Evolutionary conservation across 306 rosid species (phyloP).

Genomic region (Quercus dentata): DNA sequence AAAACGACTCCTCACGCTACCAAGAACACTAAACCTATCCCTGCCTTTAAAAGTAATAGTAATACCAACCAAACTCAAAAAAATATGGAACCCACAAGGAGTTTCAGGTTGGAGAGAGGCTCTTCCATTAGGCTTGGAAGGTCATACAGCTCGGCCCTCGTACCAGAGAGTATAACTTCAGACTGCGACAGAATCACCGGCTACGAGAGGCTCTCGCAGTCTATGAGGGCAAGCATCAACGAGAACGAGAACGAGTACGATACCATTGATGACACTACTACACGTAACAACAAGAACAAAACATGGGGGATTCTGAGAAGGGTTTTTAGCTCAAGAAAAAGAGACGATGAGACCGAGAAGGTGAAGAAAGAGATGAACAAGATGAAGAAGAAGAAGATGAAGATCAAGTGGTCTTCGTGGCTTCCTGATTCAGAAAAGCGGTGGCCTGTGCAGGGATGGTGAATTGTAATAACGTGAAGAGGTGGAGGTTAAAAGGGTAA

Average conservation of each 20-base stretch:
- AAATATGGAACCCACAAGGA: slow-evolving; percentile 31
- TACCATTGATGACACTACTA: no score
- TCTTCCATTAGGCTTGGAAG: neutral
- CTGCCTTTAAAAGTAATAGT: no score
- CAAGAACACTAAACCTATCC: no score
- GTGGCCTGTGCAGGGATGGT: slow-evolving; percentile 74
- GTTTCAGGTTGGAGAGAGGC: slow-evolving; percentile 14
- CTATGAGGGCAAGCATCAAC: slow-evolving; percentile 17
- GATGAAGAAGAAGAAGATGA: slow-evolving; percentile 13
- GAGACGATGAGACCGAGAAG: neutral
- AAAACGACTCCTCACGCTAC: no score
- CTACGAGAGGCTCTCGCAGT: slow-evolving; percentile 47
- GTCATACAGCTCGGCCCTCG: slow-evolving; percentile 26
- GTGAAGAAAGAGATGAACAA: no score
- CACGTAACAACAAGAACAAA: slow-evolving; percentile 13
- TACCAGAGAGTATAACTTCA: slow-evolving; percentile 25
- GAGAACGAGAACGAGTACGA: slow-evolving; percentile 10
- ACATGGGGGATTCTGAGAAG: slow-evolving; percentile 33
- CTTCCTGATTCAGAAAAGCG: slow-evolving; percentile 50
- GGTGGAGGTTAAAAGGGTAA: neutral
- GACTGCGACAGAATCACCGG: slow-evolving; percentile 27
- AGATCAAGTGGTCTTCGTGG: slow-evolving; percentile 56
- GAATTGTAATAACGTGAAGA: neutral
- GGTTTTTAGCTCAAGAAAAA: slow-evolving; percentile 26
- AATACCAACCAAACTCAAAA: neutral